phyloP scores from a whole-genome alignment of 202 grass and related monocot species.

The Panicum hallii region DNA sequence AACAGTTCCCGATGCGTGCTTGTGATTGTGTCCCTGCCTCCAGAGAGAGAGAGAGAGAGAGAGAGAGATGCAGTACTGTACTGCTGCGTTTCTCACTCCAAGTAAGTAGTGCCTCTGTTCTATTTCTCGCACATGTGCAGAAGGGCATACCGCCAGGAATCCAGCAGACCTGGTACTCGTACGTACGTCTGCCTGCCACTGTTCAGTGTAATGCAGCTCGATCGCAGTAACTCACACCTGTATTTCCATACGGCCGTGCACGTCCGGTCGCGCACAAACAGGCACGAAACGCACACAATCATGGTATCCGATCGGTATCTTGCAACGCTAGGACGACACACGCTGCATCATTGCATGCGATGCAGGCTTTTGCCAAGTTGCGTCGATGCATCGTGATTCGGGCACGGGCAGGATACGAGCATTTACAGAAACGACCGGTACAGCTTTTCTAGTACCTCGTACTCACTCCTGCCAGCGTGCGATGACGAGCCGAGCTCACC shows the following conservation, averaged over 20 bases:
- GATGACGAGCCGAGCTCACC: neutral
- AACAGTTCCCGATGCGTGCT: slow-evolving; percentile 1
- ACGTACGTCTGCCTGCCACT: neutral
- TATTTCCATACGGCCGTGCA: slow-evolving; percentile 8
- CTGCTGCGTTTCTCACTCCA: too few relatives aligned
- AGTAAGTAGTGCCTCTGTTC: too few relatives aligned
- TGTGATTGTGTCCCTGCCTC: too few relatives aligned
- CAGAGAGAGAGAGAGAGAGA: too few relatives aligned
- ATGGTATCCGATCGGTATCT: neutral
- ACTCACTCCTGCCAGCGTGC: neutral
- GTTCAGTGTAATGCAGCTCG: neutral
- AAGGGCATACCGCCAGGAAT: neutral
- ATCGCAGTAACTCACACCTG: neutral
- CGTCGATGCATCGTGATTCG: neutral
- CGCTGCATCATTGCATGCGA: neutral
- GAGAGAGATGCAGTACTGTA: too few relatives aligned
- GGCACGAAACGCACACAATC: neutral
- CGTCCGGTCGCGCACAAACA: neutral
- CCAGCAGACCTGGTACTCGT: neutral
- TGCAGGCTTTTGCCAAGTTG: neutral
- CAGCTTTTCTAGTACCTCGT: neutral
- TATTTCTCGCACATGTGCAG: neutral
- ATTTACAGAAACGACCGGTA: neutral
- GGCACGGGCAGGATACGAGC: neutral
- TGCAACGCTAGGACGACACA: neutral